Evolutionary conservation across 225 moss, liverwort and hornwort species (phyloP).

Genomic region (Lunularia cruciata): DNA sequence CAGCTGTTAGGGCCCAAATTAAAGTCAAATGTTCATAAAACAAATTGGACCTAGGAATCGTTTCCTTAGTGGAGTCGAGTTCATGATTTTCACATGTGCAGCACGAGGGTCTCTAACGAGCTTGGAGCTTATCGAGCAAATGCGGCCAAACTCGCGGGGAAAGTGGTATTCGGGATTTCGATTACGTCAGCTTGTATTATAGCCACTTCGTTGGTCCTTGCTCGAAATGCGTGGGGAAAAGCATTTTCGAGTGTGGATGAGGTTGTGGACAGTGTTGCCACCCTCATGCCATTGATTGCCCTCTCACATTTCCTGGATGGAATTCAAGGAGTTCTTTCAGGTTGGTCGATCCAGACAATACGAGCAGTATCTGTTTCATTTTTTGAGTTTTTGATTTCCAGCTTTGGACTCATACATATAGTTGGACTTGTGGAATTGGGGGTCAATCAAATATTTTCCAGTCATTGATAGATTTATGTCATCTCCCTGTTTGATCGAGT

Average conservation of each 20-base stretch:
- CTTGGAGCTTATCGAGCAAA: constrained; percentile 30
- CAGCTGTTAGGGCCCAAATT: background rate
- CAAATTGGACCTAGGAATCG: too few relatives aligned
- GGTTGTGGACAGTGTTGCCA: constrained; percentile 24
- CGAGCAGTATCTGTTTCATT: background rate
- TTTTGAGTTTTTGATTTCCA: background rate
- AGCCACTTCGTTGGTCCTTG: constrained; percentile 24
- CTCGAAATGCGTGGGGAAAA: constrained; percentile 28
- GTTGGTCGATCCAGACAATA: constrained; percentile 6
- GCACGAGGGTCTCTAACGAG: constrained; percentile 44
- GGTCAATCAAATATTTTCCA: background rate
- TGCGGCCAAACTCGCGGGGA: constrained; percentile 29
- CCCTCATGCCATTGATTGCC: constrained; percentile 37
- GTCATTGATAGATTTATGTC: background rate
- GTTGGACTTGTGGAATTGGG: background rate
- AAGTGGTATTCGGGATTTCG: constrained; percentile 24
- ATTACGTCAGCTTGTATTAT: constrained; percentile 11
- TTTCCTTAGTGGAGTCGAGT: too few relatives aligned
- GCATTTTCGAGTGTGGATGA: constrained; percentile 29
- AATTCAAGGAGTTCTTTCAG: constrained; percentile 42
- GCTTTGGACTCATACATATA: too few relatives aligned
- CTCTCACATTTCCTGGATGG: constrained; percentile 21
- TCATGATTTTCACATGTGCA: constrained; percentile 13
- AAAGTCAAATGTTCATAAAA: background rate
- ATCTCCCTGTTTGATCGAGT: background rate